A percentile compares a stretch with the other conserved stretches of the same genome.
Evolutionary conservation across 2,329 filamentous ascomycete genomes (phyloP).

Genomic region (Phyllosticta citriasiana): DNA sequence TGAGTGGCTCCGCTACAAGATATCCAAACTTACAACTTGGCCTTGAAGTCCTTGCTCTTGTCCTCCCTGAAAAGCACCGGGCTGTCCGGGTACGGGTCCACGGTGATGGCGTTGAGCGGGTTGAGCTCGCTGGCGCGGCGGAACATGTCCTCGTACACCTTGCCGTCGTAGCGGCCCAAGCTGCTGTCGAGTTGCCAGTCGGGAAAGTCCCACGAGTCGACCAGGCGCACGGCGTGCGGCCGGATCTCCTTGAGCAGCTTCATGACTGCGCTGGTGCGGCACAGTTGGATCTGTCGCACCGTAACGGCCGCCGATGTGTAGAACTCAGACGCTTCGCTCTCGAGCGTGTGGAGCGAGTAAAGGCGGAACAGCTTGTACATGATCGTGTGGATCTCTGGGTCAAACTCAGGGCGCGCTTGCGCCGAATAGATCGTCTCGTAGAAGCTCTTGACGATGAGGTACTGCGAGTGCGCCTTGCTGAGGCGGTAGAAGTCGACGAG

Average conservation of each 20-base stretch:
- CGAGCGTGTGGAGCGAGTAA: constrained; percentile 55
- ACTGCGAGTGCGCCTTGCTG: constrained; percentile 65
- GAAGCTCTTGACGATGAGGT: constrained; percentile 71
- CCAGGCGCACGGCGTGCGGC: constrained; percentile 60
- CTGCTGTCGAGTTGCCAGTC: constrained; percentile 69
- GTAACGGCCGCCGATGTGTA: constrained; percentile 60
- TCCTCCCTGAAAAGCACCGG: constrained; percentile 49
- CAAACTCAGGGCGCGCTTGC: constrained; percentile 43
- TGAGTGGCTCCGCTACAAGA: not conserved
- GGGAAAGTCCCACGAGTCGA: constrained; percentile 67
- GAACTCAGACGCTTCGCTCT: constrained; percentile 61
- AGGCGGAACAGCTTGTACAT: constrained; percentile 60
- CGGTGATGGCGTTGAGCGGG: constrained; percentile 59
- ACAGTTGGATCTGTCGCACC: constrained; percentile 61
- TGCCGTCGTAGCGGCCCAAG: constrained; percentile 60
- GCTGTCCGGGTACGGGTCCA: constrained; percentile 62
- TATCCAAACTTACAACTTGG: constrained; percentile 2
- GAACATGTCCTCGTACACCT: constrained; percentile 72
- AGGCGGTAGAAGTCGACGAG: constrained; percentile 71
- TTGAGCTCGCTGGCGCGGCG: constrained; percentile 61
- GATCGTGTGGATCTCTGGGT: constrained; percentile 46
- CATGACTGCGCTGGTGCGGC: constrained; percentile 58
- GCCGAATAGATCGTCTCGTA: constrained; percentile 56
- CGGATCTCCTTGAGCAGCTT: constrained; percentile 60
- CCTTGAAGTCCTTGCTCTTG: constrained; percentile 10